Conservation (phyloP, 768 basidiomycete species). For the Kwoniella bestiolae region DNA sequence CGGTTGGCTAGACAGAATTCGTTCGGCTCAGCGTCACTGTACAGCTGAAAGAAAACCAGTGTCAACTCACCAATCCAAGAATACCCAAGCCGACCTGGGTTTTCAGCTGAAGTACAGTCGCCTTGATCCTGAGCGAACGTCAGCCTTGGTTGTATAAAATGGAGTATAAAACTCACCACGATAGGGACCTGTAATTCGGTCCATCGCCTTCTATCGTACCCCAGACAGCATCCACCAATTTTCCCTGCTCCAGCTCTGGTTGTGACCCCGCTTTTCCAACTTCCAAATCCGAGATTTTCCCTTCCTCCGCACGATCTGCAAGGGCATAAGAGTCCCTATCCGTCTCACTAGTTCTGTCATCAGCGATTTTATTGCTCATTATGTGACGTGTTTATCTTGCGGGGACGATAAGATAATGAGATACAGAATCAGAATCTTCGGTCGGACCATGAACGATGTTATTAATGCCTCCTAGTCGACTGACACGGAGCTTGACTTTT, state of each 20-base stretch:
- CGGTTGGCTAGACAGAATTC: slow-evolving; percentile 18
- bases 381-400: not conserved
- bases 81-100: slow-evolving; percentile 45
- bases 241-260: slow-evolving; percentile 4
- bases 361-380: not conserved
- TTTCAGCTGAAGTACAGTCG: slow-evolving; percentile 38
- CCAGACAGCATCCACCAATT: slow-evolving; percentile 39
- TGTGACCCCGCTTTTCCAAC: not conserved
- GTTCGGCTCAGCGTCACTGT: not conserved
- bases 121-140: slow-evolving; percentile 22
- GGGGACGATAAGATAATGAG: not conserved
- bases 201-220: slow-evolving; percentile 34
- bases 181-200: slow-evolving; percentile 31
- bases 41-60: not conserved
- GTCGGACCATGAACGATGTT: slow-evolving; percentile 31
- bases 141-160: not conserved
- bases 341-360: not conserved
- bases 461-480: slow-evolving; percentile 22
- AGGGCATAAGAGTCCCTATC: slow-evolving; percentile 4
- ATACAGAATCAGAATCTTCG: slow-evolving; percentile 15
- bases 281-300: slow-evolving; percentile 4
- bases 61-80: slow-evolving; percentile 28
- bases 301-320: slow-evolving; percentile 5
- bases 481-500: slow-evolving; percentile 26
- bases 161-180: slow-evolving; percentile 21